Evolutionary conservation across 139 green algal species (phyloP).

Genomic region (Tetradesmus obliquus): DNA sequence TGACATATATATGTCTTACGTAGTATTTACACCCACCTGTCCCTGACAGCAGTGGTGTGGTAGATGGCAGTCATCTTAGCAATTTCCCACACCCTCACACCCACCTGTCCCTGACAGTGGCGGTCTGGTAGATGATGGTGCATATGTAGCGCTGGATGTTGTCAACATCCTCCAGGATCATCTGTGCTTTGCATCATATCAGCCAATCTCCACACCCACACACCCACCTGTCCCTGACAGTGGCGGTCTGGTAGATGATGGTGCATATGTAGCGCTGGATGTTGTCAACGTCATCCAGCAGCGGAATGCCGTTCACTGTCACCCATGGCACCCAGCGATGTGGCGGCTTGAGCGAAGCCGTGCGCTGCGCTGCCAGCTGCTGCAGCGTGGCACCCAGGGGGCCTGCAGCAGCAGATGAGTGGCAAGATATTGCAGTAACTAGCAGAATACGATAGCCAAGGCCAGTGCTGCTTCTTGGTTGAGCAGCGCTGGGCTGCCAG

Average conservation of each 20-base stretch:
- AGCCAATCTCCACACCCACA: too few species aligned
- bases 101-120: neutral
- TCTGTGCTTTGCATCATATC: too few species aligned
- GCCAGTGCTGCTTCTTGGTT: too few species aligned
- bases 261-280: constrained; percentile 1
- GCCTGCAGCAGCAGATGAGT: constrained; percentile 13
- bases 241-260: neutral
- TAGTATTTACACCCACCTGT: too few species aligned
- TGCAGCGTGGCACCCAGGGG: neutral
- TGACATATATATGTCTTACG: too few species aligned
- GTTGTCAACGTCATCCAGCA: constrained; percentile 27
- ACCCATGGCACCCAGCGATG: constrained; percentile 37
- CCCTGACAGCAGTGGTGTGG: too few species aligned
- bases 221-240: neutral
- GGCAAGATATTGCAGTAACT: neutral
- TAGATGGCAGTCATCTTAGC: too few species aligned
- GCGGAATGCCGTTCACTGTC: constrained; percentile 28
- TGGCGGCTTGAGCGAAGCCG: neutral
- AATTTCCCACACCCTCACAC: neutral
- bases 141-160: constrained; percentile 9
- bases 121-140: neutral
- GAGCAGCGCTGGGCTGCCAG: neutral
- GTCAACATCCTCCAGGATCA: constrained; percentile 20
- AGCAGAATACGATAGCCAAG: neutral
- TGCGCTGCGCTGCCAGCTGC: constrained; percentile 23